These are phyloP conservation scores for Rhododendron kiyosumense DNA, from an alignment of 148 eudicot species.

Conservation along the genomic window DNA sequence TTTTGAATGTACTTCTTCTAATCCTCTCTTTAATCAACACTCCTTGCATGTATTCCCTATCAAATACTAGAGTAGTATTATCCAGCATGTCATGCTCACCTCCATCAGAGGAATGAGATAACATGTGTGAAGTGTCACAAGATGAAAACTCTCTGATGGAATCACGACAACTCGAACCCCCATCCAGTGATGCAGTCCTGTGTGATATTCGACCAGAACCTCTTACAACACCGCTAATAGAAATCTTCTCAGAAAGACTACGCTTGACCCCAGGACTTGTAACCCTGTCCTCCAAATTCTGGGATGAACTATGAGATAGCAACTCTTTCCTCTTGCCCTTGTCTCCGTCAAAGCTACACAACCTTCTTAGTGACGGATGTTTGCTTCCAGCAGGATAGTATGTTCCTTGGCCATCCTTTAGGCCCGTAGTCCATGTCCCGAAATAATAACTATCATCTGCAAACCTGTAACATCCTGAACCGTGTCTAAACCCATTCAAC, in stretches of 20 bases:
- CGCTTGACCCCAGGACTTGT: conserved; percentile 34
- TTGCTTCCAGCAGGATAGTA: conserved; percentile 80
- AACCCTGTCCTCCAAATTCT: conserved; percentile 24
- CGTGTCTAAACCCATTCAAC: conserved; percentile 77
- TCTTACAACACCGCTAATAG: conserved; percentile 28
- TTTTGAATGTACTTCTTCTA: conserved; percentile 31
- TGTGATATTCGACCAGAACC: conserved; percentile 42
- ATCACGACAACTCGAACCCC: conserved; percentile 33
- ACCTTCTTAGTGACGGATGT: conserved; percentile 47
- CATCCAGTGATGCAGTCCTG: conserved; percentile 32
- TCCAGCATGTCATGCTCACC: conserved; percentile 35
- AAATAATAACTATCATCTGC: conserved; percentile 79
- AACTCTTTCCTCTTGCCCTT: conserved; percentile 30
- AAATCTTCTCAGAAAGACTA: conserved; percentile 49
- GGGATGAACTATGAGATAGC: conserved; percentile 35
- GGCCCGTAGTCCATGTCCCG: conserved; percentile 83
- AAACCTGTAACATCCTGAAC: conserved; percentile 74
- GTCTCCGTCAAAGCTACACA: conserved; percentile 37
- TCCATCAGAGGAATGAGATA: conserved; percentile 25
- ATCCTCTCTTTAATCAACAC: conserved; percentile 69
- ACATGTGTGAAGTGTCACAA: conserved; percentile 31
- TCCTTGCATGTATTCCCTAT: conserved; percentile 95
- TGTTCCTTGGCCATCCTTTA: conserved; percentile 88
- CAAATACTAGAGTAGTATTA: conserved; percentile 42
- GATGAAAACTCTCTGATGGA: conserved; percentile 34